These are phyloP conservation scores for Dipteronia dyeriana DNA, from an alignment of 345 rosid species.

Conservation along the genomic window DNA sequence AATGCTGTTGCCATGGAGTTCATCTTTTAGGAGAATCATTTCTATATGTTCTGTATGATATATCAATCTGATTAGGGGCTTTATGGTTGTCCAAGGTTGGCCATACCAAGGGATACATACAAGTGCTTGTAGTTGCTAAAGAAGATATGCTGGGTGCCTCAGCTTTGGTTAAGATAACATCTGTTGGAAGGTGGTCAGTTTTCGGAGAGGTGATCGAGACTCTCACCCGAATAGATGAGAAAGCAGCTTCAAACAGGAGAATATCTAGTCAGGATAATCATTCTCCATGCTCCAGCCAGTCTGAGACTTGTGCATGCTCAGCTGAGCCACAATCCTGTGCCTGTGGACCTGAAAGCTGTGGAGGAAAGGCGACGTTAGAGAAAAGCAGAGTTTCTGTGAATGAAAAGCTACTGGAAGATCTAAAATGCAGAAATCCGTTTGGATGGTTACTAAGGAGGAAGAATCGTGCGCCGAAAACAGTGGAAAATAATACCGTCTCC, in stretches of 20 bases:
- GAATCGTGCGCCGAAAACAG: constrained; percentile 27
- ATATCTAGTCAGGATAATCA: constrained; percentile 27
- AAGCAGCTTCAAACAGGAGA: constrained; percentile 24
- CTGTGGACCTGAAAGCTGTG: constrained; percentile 57
- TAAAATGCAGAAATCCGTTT: constrained; percentile 30
- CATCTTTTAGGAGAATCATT: neutral
- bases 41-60: neutral
- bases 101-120: constrained; percentile 84
- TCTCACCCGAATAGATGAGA: constrained; percentile 29
- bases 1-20: neutral
- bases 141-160: constrained; percentile 73
- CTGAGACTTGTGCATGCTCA: constrained; percentile 47
- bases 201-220: constrained; percentile 78
- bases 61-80: constrained; percentile 4
- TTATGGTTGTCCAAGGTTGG: constrained; percentile 64
- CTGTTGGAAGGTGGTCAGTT: constrained; percentile 94
- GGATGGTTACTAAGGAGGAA: constrained; percentile 59
- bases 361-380: constrained; percentile 31
- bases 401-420: constrained; percentile 32
- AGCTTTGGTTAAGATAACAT: constrained; percentile 81
- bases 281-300: constrained; percentile 32
- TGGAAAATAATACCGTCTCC: constrained; percentile 21
- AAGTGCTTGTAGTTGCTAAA: constrained; percentile 75
- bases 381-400: constrained; percentile 16
- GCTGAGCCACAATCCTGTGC: constrained; percentile 39